phyloP scores from a whole-genome alignment of 2,329 filamentous ascomycete species.

The Claviceps sp. region DNA sequence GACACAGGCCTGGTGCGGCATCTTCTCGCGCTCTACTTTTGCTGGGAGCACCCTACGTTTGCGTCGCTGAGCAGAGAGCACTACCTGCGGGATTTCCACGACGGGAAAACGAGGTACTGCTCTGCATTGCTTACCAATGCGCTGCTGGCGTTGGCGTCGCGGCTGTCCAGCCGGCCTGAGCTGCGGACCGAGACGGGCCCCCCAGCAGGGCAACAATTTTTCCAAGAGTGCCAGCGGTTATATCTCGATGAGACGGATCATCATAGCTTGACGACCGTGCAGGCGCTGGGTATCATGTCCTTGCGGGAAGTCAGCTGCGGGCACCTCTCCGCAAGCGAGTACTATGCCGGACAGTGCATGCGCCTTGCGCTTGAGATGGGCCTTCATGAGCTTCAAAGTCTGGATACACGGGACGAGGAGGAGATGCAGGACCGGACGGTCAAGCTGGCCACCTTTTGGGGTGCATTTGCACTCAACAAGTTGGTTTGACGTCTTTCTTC shows the following conservation, averaged over 20 bases:
- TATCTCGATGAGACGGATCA: constrained; percentile 42
- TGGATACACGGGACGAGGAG: constrained; percentile 15
- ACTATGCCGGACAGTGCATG: constrained; percentile 56
- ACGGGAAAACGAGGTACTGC: constrained; percentile 48
- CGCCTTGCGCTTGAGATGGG: constrained; percentile 59
- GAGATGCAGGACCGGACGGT: constrained; percentile 43
- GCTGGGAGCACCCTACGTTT: constrained; percentile 64
- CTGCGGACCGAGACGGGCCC: constrained; percentile 47
- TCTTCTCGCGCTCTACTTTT: constrained; percentile 53
- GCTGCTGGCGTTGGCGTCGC: constrained; percentile 49
- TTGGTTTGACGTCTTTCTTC: constrained; percentile 21
- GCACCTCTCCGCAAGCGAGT: constrained; percentile 57
- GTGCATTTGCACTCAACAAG: constrained; percentile 48
- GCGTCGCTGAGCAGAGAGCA: constrained; percentile 57
- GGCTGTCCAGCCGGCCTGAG: constrained; percentile 50
- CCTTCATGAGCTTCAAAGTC: constrained; percentile 38
- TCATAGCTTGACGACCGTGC: constrained; percentile 53
- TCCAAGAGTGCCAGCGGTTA: constrained; percentile 50
- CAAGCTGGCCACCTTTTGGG: constrained; percentile 45
- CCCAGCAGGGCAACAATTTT: constrained; percentile 57
- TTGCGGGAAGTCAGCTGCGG: constrained; percentile 60
- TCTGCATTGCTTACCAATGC: constrained; percentile 53
- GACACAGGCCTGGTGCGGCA: constrained; percentile 47
- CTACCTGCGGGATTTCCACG: constrained; percentile 50
- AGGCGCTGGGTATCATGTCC: constrained; percentile 62